Conservation (phyloP, 2,329 filamentous ascomycete genomes). For the Sporothrix globosa region DNA sequence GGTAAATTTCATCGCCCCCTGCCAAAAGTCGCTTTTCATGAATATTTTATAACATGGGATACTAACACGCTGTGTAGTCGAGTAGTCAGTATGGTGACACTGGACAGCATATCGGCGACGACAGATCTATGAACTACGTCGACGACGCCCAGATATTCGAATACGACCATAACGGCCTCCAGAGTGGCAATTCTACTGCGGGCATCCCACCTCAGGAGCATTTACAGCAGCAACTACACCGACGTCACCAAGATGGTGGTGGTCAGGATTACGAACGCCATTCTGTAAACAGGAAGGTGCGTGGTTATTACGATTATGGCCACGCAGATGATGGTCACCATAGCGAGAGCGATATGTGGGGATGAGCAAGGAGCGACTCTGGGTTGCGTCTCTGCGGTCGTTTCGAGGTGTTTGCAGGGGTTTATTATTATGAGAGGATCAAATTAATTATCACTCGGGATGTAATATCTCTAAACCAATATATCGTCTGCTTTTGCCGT, state of each 20-base stretch:
- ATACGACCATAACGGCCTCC: constrained; percentile 42
- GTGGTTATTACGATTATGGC: constrained; percentile 39
- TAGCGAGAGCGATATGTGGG: constrained; percentile 40
- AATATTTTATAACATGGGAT: background rate
- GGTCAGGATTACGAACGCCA: background rate
- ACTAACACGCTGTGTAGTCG: constrained; percentile 27
- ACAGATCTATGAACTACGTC: constrained; percentile 39
- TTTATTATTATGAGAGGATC: too few species aligned
- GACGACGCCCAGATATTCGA: constrained; percentile 45
- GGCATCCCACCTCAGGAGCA: background rate
- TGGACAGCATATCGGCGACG: constrained; percentile 36
- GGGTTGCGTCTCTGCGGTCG: background rate
- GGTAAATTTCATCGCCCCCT: constrained; percentile 38
- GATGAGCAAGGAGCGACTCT: constrained; percentile 7
- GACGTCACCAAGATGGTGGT: constrained; percentile 14
- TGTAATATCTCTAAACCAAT: too few species aligned
- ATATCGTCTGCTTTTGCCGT: too few species aligned
- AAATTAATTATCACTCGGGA: too few species aligned
- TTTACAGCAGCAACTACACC: background rate
- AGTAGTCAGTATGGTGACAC: constrained; percentile 42
- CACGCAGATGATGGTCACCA: constrained; percentile 33
- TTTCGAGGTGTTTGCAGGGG: too few species aligned
- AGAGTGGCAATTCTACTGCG: background rate
- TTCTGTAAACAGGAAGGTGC: constrained; percentile 17
- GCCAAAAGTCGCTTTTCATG: background rate